These are phyloP conservation scores for Botrytis paeoniae DNA, from an alignment of 2,329 filamentous ascomycete species.

Conservation along the genomic window DNA sequence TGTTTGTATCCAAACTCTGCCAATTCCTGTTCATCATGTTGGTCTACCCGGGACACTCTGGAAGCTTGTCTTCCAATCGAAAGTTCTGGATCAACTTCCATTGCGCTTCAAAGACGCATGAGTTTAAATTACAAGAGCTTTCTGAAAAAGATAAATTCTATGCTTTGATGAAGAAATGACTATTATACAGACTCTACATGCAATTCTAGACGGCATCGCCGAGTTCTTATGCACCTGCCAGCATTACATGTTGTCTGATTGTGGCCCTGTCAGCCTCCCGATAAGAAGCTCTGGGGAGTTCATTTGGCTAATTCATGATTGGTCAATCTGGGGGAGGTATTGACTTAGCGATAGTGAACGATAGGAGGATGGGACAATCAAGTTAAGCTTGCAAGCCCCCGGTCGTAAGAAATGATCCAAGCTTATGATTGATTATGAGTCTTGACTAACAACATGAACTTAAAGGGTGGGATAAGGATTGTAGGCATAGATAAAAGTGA, in stretches of 20 bases:
- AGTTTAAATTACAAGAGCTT: neutral
- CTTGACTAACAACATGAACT: neutral
- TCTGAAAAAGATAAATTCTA: neutral
- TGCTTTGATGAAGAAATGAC: neutral
- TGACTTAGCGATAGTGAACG: slow-evolving; percentile 10
- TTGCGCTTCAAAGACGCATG: neutral
- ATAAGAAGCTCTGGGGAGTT: slow-evolving; percentile 15
- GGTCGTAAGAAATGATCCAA: neutral
- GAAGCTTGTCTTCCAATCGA: slow-evolving; percentile 22
- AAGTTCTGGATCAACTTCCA: slow-evolving; percentile 11
- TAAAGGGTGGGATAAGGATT: neutral
- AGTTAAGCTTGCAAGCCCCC: neutral
- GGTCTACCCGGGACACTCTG: slow-evolving; percentile 21
- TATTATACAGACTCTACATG: neutral
- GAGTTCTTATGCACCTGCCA: slow-evolving; percentile 15
- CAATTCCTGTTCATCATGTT: slow-evolving; percentile 48
- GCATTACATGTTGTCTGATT: slow-evolving; percentile 1
- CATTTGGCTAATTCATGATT: neutral
- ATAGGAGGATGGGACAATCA: neutral
- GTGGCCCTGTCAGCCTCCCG: slow-evolving; percentile 15
- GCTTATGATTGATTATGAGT: neutral
- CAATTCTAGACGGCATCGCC: slow-evolving; percentile 1
- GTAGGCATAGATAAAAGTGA: neutral
- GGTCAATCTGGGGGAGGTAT: neutral
- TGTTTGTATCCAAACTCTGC: slow-evolving; percentile 59